Evolutionary conservation across 2,329 filamentous ascomycete species (phyloP), one percentile per base, ranked within the genome.

Genomic region (Colletotrichum horii): DNA sequence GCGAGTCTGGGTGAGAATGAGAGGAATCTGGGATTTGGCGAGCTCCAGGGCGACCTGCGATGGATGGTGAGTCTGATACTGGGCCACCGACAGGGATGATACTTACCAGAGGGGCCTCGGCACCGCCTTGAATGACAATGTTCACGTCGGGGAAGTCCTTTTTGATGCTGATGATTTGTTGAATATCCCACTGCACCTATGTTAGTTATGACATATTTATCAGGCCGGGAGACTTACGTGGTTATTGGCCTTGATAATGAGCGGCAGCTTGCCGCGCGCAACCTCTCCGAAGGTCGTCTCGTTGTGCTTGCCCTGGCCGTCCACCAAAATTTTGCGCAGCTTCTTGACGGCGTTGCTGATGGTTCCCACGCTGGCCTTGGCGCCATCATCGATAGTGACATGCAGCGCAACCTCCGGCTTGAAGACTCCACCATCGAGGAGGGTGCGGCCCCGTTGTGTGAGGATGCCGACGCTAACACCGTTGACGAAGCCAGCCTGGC

Each of bases 381-480:
- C 81, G 14, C 76, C 78, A 36, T 84, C 83, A 16, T 84, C 85
- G 48, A 88, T 77, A 19, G 77, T 71, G 71, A 87, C 81, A 78
- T 88, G 87, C 56, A 88, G 75, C 4, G 84, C 86, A 5, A 87
- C 85, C 56, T 88, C 85, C 32, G 83, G 83, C 70, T 83, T 80
- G 75, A 86, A 85, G 32, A 88, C 81, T 0, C 83, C 86, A 5
- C 85, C 85, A 74, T 88, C 79, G 8, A 86, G 78, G n/a, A 85
- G 75, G 14, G 79, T 84, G 19, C 83, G 82, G 55, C 82, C 82
- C 24, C 80, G 82, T 34, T 83, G 81, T 6, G 85, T 87, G 60
- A 82, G 80, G 76, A 88, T 82, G 7, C 84, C 86, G 1, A 82
- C 83, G 73, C 85, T 87, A n/a, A 89, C 84, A 19, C 87, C 87